Evolutionary conservation across 371 early-diverging fungal genomes (phyloP), one percentile per base, ranked within the genome.

Genomic region (Gilbertella persicaria): DNA sequence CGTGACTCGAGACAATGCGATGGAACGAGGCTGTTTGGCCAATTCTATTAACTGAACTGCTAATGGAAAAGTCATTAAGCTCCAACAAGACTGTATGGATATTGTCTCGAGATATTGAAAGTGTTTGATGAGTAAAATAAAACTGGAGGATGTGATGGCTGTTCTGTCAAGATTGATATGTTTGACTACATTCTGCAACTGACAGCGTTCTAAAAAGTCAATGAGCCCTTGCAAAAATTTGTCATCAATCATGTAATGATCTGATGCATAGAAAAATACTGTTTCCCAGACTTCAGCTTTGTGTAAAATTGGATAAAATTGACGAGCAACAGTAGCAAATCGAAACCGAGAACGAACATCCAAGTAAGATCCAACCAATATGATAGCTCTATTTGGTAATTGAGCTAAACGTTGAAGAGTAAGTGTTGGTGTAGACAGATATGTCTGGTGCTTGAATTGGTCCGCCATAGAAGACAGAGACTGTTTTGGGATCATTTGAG

Each of bases 391-490:
- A 13, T 40, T 53, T 1, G 65, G 52, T 9, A 64, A 23, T 19
- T 49, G 26, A 6, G 38, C 41, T n/a, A 60, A 25, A n/a, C 26
- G 23, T 29, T 28, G 35, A 5, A 14, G n/a, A 39, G 17, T 28
- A 6, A 17, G 19, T n/a, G 26, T 30, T 10, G 17, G 2, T 2
- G 24, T 26, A 26, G 41, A 41, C 17, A 50, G 24, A 30, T 57
- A 50, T 26, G 51, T 36, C 8, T 57, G 60, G n/a, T 55, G 53
- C 29, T 60, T 52, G 14, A 43, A 59, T 43, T 57, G 50, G 23
- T 60, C 53, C 12, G 63, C 50, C 16, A 62, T 57, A 8, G 63
- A 66, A 37, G 66, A 66, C 1, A 69, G 49, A 12, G 66, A 60
- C 5, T 48, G 62, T 6, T 62, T 62, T 0, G 66, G 54, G 7